Conservation (phyloP, 2,329 filamentous ascomycete genomes). For the Botrytis galanthina region DNA sequence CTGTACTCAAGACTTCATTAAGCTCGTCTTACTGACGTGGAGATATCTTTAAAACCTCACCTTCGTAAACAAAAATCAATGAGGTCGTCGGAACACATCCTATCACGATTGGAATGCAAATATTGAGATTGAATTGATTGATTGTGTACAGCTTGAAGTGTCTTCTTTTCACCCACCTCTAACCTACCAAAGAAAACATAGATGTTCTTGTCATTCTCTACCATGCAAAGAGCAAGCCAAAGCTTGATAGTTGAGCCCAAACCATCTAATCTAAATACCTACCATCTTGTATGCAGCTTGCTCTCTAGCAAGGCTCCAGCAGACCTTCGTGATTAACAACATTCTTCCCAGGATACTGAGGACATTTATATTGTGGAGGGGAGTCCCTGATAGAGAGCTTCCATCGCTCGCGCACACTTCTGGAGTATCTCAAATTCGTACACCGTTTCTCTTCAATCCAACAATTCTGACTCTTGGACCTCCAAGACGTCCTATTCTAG, state of each 20-base stretch:
- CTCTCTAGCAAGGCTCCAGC: background rate
- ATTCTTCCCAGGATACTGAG: background rate
- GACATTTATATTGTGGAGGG: too few species aligned
- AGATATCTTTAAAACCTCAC: background rate
- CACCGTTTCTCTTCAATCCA: background rate
- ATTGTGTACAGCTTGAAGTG: background rate
- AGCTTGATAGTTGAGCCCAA: background rate
- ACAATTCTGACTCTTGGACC: background rate
- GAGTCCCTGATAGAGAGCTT: too few species aligned
- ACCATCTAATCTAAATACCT: background rate
- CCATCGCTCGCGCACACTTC: too few species aligned
- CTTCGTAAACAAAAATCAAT: background rate
- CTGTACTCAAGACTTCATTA: background rate
- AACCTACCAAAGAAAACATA: background rate
- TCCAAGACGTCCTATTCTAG: background rate
- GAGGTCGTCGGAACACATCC: too few species aligned
- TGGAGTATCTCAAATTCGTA: background rate
- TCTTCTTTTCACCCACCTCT: too few species aligned
- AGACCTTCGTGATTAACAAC: background rate
- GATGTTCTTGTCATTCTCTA: background rate
- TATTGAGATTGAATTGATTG: background rate
- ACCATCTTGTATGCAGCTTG: background rate
- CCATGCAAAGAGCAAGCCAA: background rate
- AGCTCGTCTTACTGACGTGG: background rate
- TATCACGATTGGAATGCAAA: background rate